These are phyloP conservation scores for Saturnispora galanensis DNA, from an alignment of 805 yeast genomes.

Conservation along the genomic window DNA sequence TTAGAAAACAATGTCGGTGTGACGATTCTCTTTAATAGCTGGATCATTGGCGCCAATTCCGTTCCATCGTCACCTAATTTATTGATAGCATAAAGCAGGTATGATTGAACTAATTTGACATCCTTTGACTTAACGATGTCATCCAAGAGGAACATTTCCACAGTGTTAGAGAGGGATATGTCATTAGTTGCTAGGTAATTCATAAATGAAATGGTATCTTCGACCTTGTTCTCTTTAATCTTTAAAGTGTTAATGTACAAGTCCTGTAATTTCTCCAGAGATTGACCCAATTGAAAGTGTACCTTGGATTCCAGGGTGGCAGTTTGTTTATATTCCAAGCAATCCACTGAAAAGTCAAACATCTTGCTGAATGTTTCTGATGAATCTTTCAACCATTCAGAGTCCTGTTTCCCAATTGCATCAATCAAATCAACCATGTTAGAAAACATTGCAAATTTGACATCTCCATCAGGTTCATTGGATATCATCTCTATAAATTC, in stretches of 20 bases:
- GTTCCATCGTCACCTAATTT: conserved; percentile 36
- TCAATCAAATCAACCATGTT: conserved; percentile 60
- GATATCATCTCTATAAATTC: conserved; percentile 36
- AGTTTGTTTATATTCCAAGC: conserved; percentile 32
- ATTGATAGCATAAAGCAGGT: conserved; percentile 42
- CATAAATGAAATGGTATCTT: conserved; percentile 31
- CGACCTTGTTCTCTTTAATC: conserved; percentile 15
- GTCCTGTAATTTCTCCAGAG: conserved; percentile 51
- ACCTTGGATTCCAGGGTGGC: conserved; percentile 45
- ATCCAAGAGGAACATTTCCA: conserved; percentile 51
- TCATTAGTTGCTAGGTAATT: conserved; percentile 36
- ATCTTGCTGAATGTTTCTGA: conserved; percentile 35
- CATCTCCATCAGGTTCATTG: conserved; percentile 41
- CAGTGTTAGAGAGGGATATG: conserved; percentile 33
- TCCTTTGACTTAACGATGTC: conserved; percentile 45
- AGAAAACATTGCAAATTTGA: conserved; percentile 55
- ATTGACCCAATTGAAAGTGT: conserved; percentile 64
- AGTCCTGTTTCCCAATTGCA: conserved; percentile 35
- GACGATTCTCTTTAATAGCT: conserved; percentile 50
- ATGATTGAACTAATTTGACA: conserved; percentile 35
- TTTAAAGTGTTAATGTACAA: conserved; percentile 29
- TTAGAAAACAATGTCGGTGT: conserved; percentile 60
- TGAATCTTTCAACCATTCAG: conserved; percentile 51
- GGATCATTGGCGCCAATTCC: conserved; percentile 46
- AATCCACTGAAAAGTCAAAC: conserved; percentile 33